These are phyloP conservation scores for Colletotrichum sp. DNA, from an alignment of 2,329 filamentous ascomycete species.

Conservation along the genomic window DNA sequence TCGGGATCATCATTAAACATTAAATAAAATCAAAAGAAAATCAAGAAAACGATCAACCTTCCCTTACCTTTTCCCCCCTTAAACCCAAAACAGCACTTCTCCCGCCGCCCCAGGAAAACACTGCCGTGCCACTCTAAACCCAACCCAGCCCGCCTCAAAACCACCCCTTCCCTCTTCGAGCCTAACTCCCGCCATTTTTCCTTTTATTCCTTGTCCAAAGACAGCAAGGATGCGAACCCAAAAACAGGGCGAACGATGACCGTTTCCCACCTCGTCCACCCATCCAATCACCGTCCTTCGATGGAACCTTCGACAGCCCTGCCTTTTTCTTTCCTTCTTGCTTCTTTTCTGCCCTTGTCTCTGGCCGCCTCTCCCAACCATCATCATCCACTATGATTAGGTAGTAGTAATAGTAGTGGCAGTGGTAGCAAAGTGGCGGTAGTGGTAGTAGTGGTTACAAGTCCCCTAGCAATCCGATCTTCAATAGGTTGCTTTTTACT, in stretches of 20 bases:
- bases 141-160: not conserved
- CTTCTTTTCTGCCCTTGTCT: not conserved
- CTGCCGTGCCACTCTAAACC: not conserved
- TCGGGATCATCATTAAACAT: not conserved
- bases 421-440: not conserved
- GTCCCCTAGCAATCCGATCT: not conserved
- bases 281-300: conserved; percentile 8
- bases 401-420: not conserved
- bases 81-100: not conserved
- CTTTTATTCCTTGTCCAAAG: not conserved
- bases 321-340: not conserved
- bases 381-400: not conserved
- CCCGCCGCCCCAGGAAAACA: not conserved
- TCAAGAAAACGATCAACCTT: not conserved
- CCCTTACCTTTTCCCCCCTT: not conserved
- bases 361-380: not conserved
- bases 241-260: conserved; percentile 20
- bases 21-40: not conserved
- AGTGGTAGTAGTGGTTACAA: not conserved
- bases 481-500: not conserved
- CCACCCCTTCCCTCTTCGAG: not conserved
- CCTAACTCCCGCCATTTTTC: not conserved
- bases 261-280: not conserved
- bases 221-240: not conserved
- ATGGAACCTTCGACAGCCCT: conserved; percentile 14